Conservation (phyloP, 495 filamentous ascomycete genomes). For the Lophium mytilinum region DNA sequence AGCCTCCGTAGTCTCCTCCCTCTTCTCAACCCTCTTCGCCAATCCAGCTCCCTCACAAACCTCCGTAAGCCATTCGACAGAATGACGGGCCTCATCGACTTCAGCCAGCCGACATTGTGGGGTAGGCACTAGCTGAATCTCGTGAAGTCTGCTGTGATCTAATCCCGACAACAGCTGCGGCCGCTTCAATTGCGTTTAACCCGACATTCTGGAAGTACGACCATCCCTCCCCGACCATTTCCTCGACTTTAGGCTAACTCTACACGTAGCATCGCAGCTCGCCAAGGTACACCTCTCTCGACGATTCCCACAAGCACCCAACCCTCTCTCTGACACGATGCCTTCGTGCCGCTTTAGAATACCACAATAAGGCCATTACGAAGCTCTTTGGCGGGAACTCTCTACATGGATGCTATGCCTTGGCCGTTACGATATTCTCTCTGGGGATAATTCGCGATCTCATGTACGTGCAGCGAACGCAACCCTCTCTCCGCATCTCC, state of each 20-base stretch:
- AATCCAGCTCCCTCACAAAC: not conserved
- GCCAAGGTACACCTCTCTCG: constrained; percentile 47
- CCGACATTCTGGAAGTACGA: constrained; percentile 75
- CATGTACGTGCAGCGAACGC: constrained; percentile 39
- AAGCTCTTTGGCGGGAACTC: constrained; percentile 75
- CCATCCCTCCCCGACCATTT: not conserved
- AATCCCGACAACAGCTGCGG: constrained; percentile 46
- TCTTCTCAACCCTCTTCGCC: too few species aligned
- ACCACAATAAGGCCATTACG: constrained; percentile 81
- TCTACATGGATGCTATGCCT: constrained; percentile 78
- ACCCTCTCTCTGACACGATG: not conserved
- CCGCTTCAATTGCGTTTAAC: constrained; percentile 62
- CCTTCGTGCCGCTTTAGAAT: constrained; percentile 50
- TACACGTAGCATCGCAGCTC: constrained; percentile 50
- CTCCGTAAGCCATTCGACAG: not conserved
- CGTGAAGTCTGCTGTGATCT: not conserved
- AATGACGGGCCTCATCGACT: constrained; percentile 41
- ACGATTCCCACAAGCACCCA: not conserved
- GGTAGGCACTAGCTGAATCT: constrained; percentile 34
- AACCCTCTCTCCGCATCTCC: constrained; percentile 26
- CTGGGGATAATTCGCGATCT: constrained; percentile 81
- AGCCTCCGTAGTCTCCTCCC: too few species aligned
- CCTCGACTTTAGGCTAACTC: constrained; percentile 13
- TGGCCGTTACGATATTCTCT: constrained; percentile 82
- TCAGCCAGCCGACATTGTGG: constrained; percentile 56